Base-by-base conservation (phyloP, 805 yeast species). In the Starmera caribaea region DNA sequence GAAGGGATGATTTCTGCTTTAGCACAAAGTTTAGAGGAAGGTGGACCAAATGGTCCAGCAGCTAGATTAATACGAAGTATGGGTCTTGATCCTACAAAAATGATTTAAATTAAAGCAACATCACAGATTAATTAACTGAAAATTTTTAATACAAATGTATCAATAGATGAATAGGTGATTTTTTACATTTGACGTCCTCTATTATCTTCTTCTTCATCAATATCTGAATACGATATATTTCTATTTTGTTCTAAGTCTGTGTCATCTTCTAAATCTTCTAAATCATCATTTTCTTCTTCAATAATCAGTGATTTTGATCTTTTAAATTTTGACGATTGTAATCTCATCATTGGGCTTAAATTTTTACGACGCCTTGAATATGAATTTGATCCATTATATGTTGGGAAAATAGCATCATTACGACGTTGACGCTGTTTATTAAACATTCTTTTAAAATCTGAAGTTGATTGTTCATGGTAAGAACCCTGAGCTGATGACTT, bases 401-500 rank as follows among this genome's bases (percentile, higher is more conserved):
- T 48, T 10, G 43, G 59, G 42, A 46, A 51, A 38, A 41, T n/a
- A 33, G 38, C 29, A 31, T 30, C 27, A 37, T 15, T 11, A 43
- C 32, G 14, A 41, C 41, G 13, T 39, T 50, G 36, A 33, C 27
- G 27, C 7, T 21, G 16, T 6, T 17, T 17, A 13, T 21, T 15
- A 30, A 48, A 53, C 41, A 41, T 38, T 10, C 43, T 42, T 35
- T 39, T 40, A 14, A 56, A 44, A 8, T 61, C 51, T 2, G 63
- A 51, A 1, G 65, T 57, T 1, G 67, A 59, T 7, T 59, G 52
- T 42, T 66, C 71, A 41, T 65, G 64, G 30, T 64, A 53, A 4
- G 71, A 66, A 33, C 59, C 65, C 16, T 63, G 56, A 30, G 65
- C 51, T 1, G 69, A 65, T 30, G 33, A 62, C 36, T 57, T 48